phyloP scores from a whole-genome alignment of 2,329 filamentous ascomycete genomes.

The Colletotrichum abscissum region DNA sequence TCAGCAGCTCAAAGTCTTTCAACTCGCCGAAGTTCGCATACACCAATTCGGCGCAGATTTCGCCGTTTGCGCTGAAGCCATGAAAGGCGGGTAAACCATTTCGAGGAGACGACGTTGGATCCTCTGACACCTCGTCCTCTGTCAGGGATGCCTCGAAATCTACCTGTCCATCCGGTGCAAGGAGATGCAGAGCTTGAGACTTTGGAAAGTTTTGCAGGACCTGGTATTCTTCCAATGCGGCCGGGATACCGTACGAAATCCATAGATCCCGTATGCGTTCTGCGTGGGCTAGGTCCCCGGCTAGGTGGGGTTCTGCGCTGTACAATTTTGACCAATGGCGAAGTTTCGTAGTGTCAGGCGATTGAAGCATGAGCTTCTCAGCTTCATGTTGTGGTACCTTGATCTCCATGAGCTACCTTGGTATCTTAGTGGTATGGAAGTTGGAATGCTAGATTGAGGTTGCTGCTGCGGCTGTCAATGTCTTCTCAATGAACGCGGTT shows the following conservation, averaged over 20 bases:
- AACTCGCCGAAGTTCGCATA: conserved; percentile 79
- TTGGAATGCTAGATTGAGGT: not conserved
- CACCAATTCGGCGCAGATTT: conserved; percentile 75
- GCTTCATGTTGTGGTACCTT: not conserved
- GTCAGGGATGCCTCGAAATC: too few relatives aligned
- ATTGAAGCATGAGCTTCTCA: not conserved
- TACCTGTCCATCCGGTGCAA: too few relatives aligned
- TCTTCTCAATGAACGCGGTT: not conserved
- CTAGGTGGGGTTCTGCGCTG: conserved; percentile 38
- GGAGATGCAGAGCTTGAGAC: too few relatives aligned
- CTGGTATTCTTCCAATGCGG: too few relatives aligned
- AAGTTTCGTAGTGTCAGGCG: conserved; percentile 19
- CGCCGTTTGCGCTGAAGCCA: conserved; percentile 78
- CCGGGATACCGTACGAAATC: conserved; percentile 56
- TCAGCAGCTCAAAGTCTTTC: conserved; percentile 58
- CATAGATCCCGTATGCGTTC: conserved; percentile 39
- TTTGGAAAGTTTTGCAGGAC: too few relatives aligned
- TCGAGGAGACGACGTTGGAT: conserved; percentile 49
- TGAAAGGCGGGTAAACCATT: conserved; percentile 78
- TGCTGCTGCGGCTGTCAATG: not conserved
- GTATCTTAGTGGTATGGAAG: not conserved
- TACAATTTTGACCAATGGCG: conserved; percentile 39
- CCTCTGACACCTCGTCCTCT: too few relatives aligned
- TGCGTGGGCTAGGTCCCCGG: conserved; percentile 38
- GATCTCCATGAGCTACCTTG: not conserved